phyloP scores from a whole-genome alignment of 495 filamentous ascomycete species.

The Tuber microsphaerosporum region DNA sequence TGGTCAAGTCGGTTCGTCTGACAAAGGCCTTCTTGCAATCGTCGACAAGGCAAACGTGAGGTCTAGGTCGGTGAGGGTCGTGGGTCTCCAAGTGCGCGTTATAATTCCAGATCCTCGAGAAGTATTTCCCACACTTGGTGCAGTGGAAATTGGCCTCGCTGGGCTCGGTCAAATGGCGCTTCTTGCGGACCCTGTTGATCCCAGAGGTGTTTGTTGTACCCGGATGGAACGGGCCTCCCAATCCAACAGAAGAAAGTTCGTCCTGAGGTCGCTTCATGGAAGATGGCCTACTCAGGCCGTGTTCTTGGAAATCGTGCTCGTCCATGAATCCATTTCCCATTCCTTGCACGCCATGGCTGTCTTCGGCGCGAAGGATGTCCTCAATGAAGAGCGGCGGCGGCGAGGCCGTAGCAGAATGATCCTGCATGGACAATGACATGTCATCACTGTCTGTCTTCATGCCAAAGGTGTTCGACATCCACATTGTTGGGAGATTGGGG shows the following conservation, averaged over 20 bases:
- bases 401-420: constrained; percentile 20
- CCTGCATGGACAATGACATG: constrained; percentile 27
- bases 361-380: constrained; percentile 36
- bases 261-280: constrained; percentile 22
- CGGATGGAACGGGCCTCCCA: constrained; percentile 18
- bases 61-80: constrained; percentile 64
- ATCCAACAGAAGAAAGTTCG: constrained; percentile 31
- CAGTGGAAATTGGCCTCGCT: constrained; percentile 74
- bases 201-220: constrained; percentile 16
- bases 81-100: constrained; percentile 87
- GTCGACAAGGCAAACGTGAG: constrained; percentile 58
- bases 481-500: constrained; percentile 27
- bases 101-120: constrained; percentile 84
- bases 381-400: constrained; percentile 37
- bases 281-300: constrained; percentile 10
- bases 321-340: constrained; percentile 36
- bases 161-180: constrained; percentile 58
- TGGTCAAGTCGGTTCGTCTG: constrained; percentile 73
- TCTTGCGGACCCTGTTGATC: constrained; percentile 33
- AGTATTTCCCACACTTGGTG: constrained; percentile 67
- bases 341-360: constrained; percentile 26
- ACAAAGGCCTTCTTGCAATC: constrained; percentile 69
- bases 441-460: constrained; percentile 14
- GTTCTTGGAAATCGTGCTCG: constrained; percentile 26
- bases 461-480: constrained; percentile 24